Conservation (phyloP, 192 early-diverging fungal genomes). For the Backusella psychrophila region DNA sequence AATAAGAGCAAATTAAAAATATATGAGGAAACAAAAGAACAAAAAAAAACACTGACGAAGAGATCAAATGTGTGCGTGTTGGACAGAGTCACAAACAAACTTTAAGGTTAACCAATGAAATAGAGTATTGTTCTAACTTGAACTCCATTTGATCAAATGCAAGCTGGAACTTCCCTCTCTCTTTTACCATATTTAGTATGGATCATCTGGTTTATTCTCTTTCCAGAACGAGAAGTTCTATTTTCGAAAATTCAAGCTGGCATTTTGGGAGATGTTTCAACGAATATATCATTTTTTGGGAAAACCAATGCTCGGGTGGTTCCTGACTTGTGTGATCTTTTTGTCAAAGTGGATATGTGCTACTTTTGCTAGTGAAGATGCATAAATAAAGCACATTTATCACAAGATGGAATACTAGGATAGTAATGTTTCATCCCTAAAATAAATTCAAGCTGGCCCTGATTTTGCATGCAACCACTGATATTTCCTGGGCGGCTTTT, state of each 20-base stretch:
- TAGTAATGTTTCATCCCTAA: conserved; percentile 57
- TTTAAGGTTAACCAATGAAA: not conserved
- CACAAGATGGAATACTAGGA: conserved; percentile 53
- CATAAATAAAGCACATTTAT: conserved; percentile 67
- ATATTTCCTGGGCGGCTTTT: conserved; percentile 17
- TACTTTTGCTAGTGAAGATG: conserved; percentile 37
- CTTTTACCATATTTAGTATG: no score
- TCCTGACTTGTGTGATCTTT: not conserved
- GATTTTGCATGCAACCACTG: conserved; percentile 74
- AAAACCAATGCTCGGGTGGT: conserved; percentile 60
- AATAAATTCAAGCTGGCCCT: conserved; percentile 76
- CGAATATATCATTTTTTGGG: conserved; percentile 52
- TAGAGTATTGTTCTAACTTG: not conserved
- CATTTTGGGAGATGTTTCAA: conserved; percentile 37
- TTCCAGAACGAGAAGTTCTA: conserved; percentile 34
- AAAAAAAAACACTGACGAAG: not conserved
- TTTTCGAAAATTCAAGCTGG: conserved; percentile 47
- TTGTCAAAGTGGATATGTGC: conserved; percentile 17
- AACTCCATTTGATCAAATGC: not conserved
- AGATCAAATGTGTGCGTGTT: not conserved
- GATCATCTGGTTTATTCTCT: conserved; percentile 40
- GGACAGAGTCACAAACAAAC: not conserved
- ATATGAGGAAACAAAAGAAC: not conserved
- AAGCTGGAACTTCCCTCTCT: not conserved
- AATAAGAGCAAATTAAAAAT: not conserved